Conservation (phyloP, 202 grass and related monocot species). For the Elaeis oleifera region DNA sequence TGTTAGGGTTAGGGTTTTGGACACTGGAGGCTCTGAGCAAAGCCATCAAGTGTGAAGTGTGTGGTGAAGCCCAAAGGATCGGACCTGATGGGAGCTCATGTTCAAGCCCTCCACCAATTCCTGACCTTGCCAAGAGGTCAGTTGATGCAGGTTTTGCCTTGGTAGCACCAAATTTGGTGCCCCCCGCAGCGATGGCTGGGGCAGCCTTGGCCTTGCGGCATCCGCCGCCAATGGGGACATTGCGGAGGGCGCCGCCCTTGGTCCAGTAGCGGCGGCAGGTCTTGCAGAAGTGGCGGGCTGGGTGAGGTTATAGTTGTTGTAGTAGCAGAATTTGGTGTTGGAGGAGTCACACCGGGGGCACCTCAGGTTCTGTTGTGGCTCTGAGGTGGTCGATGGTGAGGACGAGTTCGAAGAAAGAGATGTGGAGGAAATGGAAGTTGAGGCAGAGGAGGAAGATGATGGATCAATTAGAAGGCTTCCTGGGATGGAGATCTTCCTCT, state of each 20-base stretch:
- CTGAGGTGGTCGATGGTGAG: conserved; percentile 1
- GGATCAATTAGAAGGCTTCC: background rate
- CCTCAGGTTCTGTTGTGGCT: conserved; percentile 24
- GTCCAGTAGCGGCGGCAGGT: conserved; percentile 79
- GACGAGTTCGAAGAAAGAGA: background rate
- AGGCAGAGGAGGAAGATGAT: background rate
- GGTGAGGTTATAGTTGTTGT: conserved; percentile 68
- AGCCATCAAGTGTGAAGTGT: background rate
- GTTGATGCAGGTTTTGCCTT: background rate
- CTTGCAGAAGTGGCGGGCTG: conserved; percentile 77
- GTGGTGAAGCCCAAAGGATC: background rate
- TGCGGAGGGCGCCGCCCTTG: conserved; percentile 67
- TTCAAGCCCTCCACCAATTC: background rate
- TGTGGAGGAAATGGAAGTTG: too few species aligned
- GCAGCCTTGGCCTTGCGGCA: conserved; percentile 48
- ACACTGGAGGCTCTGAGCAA: background rate
- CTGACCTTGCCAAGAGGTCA: background rate
- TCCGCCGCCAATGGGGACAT: conserved; percentile 56
- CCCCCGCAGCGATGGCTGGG: conserved; percentile 16
- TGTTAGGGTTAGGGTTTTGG: background rate
- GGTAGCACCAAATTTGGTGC: background rate
- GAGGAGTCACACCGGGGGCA: conserved; percentile 61
- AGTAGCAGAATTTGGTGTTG: conserved; percentile 84
- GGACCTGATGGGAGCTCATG: background rate
- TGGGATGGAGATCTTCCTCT: background rate